A percentile compares a stretch with the other conserved stretches of the same genome.
phyloP scores from a whole-genome alignment of 805 yeast species.

The Lipomyces mesembrius region DNA sequence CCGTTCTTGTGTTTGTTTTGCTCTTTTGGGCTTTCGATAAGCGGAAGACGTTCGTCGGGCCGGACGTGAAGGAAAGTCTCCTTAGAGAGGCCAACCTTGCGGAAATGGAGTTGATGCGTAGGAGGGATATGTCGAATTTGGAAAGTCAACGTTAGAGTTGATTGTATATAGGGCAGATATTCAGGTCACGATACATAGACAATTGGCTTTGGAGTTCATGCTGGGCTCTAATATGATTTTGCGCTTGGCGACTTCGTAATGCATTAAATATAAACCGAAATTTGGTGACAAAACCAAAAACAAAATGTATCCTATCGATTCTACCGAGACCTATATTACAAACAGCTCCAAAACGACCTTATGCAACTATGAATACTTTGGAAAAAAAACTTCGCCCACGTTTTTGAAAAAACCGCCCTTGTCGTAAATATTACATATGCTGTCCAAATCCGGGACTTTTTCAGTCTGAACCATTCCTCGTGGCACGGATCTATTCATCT shows the following conservation, averaged over 20 bases:
- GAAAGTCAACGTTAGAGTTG: too few relatives aligned
- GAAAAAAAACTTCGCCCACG: constrained; percentile 41
- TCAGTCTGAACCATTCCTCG: constrained; percentile 35
- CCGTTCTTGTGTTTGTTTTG: constrained; percentile 47
- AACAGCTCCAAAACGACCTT: too few relatives aligned
- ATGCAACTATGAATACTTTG: constrained; percentile 23
- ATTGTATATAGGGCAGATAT: too few relatives aligned
- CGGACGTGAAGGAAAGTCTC: constrained; percentile 9
- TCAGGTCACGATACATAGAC: neutral
- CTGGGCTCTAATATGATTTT: neutral
- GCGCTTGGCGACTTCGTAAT: neutral
- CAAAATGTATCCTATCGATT: neutral
- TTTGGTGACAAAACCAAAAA: too few relatives aligned
- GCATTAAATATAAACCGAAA: neutral
- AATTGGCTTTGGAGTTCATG: neutral
- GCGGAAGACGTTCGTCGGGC: constrained; percentile 58
- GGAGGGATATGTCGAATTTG: neutral
- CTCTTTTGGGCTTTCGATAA: constrained; percentile 57
- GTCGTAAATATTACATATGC: constrained; percentile 49
- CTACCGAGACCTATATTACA: neutral
- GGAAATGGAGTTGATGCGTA: constrained; percentile 5
- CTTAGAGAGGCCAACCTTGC: constrained; percentile 8
- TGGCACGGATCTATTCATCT: constrained; percentile 41
- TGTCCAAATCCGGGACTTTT: constrained; percentile 40
- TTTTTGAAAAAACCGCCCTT: constrained; percentile 44